Conservation (phyloP, 78 protist species). For the Cavenderia fasciculata region DNA sequence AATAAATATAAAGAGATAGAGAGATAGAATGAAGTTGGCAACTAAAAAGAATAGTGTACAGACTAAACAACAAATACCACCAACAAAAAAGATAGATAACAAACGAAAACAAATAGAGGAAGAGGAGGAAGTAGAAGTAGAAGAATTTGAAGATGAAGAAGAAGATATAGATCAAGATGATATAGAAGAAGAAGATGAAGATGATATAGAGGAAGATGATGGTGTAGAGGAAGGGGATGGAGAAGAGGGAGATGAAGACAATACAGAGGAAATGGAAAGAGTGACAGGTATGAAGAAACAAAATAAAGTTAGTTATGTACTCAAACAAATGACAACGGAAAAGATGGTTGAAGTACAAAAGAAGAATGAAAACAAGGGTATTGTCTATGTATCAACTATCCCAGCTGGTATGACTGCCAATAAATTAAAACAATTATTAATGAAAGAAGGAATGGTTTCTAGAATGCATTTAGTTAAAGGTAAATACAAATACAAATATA, state of each 20-base stretch:
- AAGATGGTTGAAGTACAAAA: conserved; percentile 14
- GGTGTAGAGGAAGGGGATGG: not conserved
- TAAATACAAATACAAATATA: not conserved
- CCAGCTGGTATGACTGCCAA: conserved; percentile 62
- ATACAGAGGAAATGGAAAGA: not conserved
- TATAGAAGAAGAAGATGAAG: conserved; percentile 10
- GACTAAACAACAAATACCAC: not conserved
- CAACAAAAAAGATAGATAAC: not conserved
- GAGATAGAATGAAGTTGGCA: too few relatives aligned
- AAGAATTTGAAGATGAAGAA: conserved; percentile 7
- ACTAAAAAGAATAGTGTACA: too few relatives aligned
- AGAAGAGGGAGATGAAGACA: conserved; percentile 1
- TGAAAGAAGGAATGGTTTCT: conserved; percentile 46
- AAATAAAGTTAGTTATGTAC: conserved; percentile 10
- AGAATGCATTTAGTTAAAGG: conserved; percentile 62
- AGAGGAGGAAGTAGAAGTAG: conserved; percentile 4
- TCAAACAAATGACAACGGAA: conserved; percentile 54
- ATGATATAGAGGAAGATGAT: conserved; percentile 10
- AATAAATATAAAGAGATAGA: too few relatives aligned
- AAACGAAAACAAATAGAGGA: not conserved
- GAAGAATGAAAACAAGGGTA: conserved; percentile 64
- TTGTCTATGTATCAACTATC: conserved; percentile 48
- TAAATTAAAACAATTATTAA: conserved; percentile 32
- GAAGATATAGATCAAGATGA: not conserved
- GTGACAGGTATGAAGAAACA: conserved; percentile 13